Evolutionary conservation across 1,284 basidiomycete genomes (phyloP), one percentile per base, ranked within the genome.

Genomic region (Mycosarcoma maydis): DNA sequence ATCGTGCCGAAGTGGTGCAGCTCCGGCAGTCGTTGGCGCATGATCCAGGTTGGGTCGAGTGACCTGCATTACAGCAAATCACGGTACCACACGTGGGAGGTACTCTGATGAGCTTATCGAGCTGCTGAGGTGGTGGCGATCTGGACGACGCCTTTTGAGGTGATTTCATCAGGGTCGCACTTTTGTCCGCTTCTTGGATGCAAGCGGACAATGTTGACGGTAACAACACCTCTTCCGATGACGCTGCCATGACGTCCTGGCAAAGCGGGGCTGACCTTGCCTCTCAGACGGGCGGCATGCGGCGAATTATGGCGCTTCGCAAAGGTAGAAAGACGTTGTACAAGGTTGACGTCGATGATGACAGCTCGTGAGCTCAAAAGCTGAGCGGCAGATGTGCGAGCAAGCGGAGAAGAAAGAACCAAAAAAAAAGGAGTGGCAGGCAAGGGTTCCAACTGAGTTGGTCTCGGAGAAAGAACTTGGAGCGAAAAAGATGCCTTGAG

Each of bases 1-100:
- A 17, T 5, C 47, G 39, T 7, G 42, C 45, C 30, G 55, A 55
- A 9, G 39, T 22, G n/a, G 45, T 29, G 27, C 53, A 69, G 11
- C 43, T 48, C 7, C 16, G n/a, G 26, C 64, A 67, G 16, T 56
- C 48, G 13, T 32, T 27, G 33, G 52, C 33, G 29, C 53, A 67
- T 4, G 57, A 19, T 0, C 23, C 46, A 4, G 56, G 27, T 9
- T 29, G 26, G 8, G 16, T 23, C 17, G 54, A 47, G 23, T 57
- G 49, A 30, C 59, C 56, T 22, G 51, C 39, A 30, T 61, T 46
- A 33, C 64, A 67, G 49, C 64, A 67, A 13, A 67, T 40, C 41
- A 67, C 41, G 36, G 45, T 19, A 29, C 19, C 33, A 39, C 56
- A 60, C 22, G 47, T 30, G 4, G 26, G 19, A 8, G 23, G 27